Evolutionary conservation across 768 basidiomycete species (phyloP), one percentile per base, ranked within the genome.

Genomic region (Rhizopogon roseolus): DNA sequence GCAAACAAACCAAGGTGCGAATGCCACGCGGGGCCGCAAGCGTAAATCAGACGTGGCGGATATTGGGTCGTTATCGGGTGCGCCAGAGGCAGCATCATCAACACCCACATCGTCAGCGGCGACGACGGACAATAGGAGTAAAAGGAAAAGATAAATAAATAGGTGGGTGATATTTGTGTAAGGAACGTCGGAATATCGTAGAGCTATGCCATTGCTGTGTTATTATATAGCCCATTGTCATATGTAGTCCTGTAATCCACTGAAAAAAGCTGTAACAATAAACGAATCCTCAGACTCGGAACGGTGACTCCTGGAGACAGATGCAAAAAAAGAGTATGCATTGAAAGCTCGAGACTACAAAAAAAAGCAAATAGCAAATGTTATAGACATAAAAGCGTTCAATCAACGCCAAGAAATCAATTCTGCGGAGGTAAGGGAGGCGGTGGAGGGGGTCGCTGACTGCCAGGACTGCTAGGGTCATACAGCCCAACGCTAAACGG

Each of bases 401-500:
- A 22, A 13, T 14, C 36, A 16, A 40, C 19, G 9, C 16, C 17
- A 8, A 36, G 25, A 50, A 34, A 27, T 54, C 25, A 29, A 19
- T 2, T 55, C 17, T 48, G 52, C 16, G 55, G 28, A 2, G 57
- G 59, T 1, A 55, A 51, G 1, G 49, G 63, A 1, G 57, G 67
- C 0, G 58, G 60, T 0, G 54, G 53, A 2, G 48, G 49, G 13
- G 50, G 51, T 16, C 13, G 9, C 25, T 55, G 55, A 0, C 48
- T 57, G n/a, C 41, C 52, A 4, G 41, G 10, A 41, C 62, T 8
- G 6, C 57, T 43, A 7, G 44, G 8, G 8, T 65, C 61, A 17
- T 63, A 58, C 36, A 76, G 76, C 6, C 67, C 72, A 6, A 70
- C 57, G 16, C 66, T 64, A 60, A 82, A 80, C 1, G 80, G 79